Evolutionary conservation across 192 early-diverging fungal species (phyloP).

Genomic region (Rhizophagus clarus): DNA sequence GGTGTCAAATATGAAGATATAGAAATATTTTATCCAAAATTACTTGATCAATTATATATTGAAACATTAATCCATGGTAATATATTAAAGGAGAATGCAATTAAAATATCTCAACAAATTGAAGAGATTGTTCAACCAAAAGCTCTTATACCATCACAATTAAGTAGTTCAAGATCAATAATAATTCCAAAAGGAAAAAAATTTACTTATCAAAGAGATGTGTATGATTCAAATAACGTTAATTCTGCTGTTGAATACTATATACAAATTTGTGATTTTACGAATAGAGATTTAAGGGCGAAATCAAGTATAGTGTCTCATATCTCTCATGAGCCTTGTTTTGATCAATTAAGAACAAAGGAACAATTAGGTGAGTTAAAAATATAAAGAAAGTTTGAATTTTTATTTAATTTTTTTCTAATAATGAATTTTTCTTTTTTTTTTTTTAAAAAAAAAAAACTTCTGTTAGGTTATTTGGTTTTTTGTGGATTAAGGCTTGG

Average conservation of each 20-base stretch:
- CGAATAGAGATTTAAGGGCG: constrained; percentile 65
- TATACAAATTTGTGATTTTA: constrained; percentile 75
- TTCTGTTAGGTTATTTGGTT: constrained; percentile 66
- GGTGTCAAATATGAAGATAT: constrained; percentile 75
- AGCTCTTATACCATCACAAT: constrained; percentile 59
- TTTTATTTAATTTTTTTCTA: neutral
- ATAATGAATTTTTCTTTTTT: neutral
- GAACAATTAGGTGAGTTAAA: constrained; percentile 69
- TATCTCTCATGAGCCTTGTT: constrained; percentile 87
- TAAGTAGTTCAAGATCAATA: constrained; percentile 54
- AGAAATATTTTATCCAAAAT: constrained; percentile 69
- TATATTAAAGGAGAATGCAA: constrained; percentile 64
- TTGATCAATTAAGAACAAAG: constrained; percentile 93
- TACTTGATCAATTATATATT: constrained; percentile 70
- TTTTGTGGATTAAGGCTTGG: constrained; percentile 70
- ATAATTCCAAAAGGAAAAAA: constrained; percentile 55
- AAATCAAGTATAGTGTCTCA: constrained; percentile 76
- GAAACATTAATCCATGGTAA: constrained; percentile 91
- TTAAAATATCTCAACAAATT: constrained; percentile 62
- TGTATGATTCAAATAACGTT: constrained; percentile 77
- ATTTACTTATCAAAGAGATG: constrained; percentile 54
- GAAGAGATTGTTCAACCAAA: constrained; percentile 59
- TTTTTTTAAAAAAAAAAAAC: constrained; percentile 8
- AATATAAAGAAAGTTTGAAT: neutral
- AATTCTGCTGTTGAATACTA: constrained; percentile 91